Base-by-base conservation (phyloP, 163 green algal genomes). In the Chlorella variabilis region DNA sequence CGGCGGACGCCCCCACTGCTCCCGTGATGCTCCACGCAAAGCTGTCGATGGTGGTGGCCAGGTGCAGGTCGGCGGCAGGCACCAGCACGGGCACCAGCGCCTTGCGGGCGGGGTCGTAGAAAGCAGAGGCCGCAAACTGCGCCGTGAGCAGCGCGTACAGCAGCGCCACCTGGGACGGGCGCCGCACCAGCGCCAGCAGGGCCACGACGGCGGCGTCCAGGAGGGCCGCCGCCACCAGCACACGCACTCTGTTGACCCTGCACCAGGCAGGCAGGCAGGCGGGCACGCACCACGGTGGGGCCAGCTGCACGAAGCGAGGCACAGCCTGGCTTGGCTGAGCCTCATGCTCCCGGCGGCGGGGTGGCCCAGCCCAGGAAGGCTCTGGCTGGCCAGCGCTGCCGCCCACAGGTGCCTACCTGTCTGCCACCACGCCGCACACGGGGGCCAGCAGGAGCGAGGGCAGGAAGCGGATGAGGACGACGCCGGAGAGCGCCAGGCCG, bases 31-130 rank as follows among this genome's bases (percentile, higher is more conserved):
- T 86, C 90, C 90, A 94, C 29, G 77, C 75, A 48, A 88, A 90
- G n/a, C 82, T 81, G 77, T 94, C 88, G 0, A 93, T 70, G 21
- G 87, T 92, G 41, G 85, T 90, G 13, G 88, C 90, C 38, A 92
- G 49, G 51, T 84, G 88, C 75, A 93, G 85, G 54, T 89, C 23
- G 9, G 45, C 4, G 4, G 33, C 36, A 4, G 80, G 75, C 2
- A 93, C 87, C 33, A 92, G 21, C 39, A 78, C 62, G 13, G 88
- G 88, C 18, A 87, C 66, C 75, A 93, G 42, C 11, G 88, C 88
- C 39, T 82, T 77, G 25, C 87, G 77, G 29, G 88, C 81, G 13
- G 90, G 90, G 9, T 89, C 86, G 61, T 92, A 91, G 58, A 93
- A 90, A n/a, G 78, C 62, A 23, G 49, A 36, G 2, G 33, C 45